Evolutionary conservation across 2,329 filamentous ascomycete genomes (phyloP), one percentile per base, ranked within the genome.

Genomic region (Podosphaera aphanis): DNA sequence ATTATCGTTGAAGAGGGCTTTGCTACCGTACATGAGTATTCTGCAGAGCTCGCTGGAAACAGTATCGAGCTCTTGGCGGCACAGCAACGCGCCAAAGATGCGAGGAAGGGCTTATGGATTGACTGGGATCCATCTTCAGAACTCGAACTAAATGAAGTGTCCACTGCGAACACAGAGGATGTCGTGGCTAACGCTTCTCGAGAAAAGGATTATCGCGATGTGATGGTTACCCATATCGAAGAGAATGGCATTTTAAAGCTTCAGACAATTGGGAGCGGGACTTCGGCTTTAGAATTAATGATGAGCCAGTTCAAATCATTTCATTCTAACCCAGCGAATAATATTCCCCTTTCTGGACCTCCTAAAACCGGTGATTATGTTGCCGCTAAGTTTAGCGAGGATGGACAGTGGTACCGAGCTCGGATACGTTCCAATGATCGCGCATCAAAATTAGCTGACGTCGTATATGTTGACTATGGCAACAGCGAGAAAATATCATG

Each of bases 401-500:
- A 98, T 59, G 75, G 79, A 49, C 77, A 90, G 54, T 98, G 88
- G 88, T 98, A 98, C 67, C 83, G 90, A 50, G 90, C 83, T 27
- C 80, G 79, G 50, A 76, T 98, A 50, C 79, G 86, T 50, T 77
- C 86, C 59, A 94, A 95, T 63, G 90, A 98, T 65, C 84, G 90
- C 50, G 73, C 86, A 7, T 79, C 78, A 57, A 84, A 90, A 70
- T 76, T 82, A 55, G 79, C 85, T 20, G 90, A 98, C 62, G 79
- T 98, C 21, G 66, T 92, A 40, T 98, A 93, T 64, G 75, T 98
- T 50, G 90, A 98, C 66, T 98, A 92, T 62, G 90, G 90, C 56
- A 98, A 98, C 70, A 79, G 74, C 46, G 90, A 98, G 64, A 79
- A 77, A 58, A 69, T 93, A 47, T 74, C 86, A 0, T 98, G 88